A percentile compares a stretch with the other conserved stretches of the same genome.
Conservation (phyloP, 73 alveolate species). For the Paramecium pentaurelia region DNA sequence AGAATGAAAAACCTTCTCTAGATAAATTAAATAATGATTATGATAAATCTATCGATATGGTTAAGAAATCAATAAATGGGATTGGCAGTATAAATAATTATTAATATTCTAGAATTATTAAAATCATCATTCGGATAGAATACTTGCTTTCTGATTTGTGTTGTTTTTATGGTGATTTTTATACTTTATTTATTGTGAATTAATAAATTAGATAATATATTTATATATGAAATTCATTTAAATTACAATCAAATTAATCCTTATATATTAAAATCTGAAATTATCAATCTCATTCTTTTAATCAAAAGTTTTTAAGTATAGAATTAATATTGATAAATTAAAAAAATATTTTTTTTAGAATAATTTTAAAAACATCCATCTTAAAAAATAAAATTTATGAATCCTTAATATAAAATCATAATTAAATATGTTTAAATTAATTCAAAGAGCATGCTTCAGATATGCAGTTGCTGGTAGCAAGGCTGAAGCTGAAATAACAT, state of each 20-base stretch:
- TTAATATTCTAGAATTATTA: not conserved
- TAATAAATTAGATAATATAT: not conserved
- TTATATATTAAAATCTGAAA: too few species aligned
- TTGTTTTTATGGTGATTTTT: not conserved
- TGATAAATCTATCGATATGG: constrained; percentile 7
- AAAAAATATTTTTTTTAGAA: not conserved
- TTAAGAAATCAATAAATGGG: not conserved
- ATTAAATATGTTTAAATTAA: not conserved
- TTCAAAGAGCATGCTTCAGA: not conserved
- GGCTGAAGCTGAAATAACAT: constrained; percentile 16
- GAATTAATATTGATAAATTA: too few species aligned
- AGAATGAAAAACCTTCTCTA: not conserved
- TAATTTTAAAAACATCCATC: not conserved
- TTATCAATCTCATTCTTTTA: too few species aligned
- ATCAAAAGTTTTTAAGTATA: too few species aligned
- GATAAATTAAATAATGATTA: not conserved
- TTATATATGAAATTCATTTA: not conserved
- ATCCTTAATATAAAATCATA: not conserved
- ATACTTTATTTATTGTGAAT: not conserved
- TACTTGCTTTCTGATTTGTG: not conserved
- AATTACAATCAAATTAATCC: too few species aligned
- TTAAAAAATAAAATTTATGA: not conserved
- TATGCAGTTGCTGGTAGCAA: constrained; percentile 3
- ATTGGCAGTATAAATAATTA: not conserved
- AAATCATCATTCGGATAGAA: not conserved